phyloP scores from a whole-genome alignment of 2,329 filamentous ascomycete genomes.

The Aureobasidium sp. region DNA sequence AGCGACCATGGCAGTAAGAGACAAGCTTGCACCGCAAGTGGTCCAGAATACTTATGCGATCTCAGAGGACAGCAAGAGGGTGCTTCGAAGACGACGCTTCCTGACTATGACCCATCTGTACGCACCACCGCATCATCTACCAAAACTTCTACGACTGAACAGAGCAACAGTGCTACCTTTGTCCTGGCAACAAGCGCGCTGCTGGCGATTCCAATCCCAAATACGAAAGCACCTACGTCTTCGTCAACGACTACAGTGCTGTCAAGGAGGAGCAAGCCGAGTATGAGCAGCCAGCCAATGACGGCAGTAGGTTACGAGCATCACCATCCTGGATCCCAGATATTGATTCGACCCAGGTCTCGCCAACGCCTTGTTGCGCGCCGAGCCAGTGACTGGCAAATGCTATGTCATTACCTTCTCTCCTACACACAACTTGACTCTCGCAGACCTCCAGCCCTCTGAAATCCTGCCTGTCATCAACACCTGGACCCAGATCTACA shows the following conservation, averaged over 20 bases:
- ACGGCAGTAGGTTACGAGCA: slow-evolving; percentile 34
- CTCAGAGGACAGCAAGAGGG: slow-evolving; percentile 39
- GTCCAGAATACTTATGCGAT: not conserved
- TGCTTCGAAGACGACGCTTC: slow-evolving; percentile 42
- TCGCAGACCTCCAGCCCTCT: slow-evolving; percentile 73
- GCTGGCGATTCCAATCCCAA: slow-evolving; percentile 79
- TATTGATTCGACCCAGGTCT: slow-evolving; percentile 44
- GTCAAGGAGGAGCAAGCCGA: slow-evolving; percentile 88
- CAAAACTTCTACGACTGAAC: not conserved
- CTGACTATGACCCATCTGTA: slow-evolving; percentile 66
- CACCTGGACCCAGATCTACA: slow-evolving; percentile 88
- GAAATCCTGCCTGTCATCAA: slow-evolving; percentile 78
- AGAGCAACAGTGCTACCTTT: slow-evolving; percentile 71
- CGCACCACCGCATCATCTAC: slow-evolving; percentile 12
- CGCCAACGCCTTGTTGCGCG: slow-evolving; percentile 67
- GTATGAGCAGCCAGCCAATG: slow-evolving; percentile 51
- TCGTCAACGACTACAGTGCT: slow-evolving; percentile 95
- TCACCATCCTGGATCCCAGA: not conserved
- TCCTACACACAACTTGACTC: slow-evolving; percentile 78
- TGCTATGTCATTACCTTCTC: slow-evolving; percentile 98
- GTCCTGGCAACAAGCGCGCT: slow-evolving; percentile 82
- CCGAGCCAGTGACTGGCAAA: slow-evolving; percentile 81
- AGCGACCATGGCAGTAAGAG: slow-evolving; percentile 89
- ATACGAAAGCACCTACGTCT: slow-evolving; percentile 82
- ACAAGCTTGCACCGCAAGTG: slow-evolving; percentile 63